Base-by-base conservation (phyloP, 2,329 filamentous ascomycete genomes). In the Verticillium nonalfalfae region DNA sequence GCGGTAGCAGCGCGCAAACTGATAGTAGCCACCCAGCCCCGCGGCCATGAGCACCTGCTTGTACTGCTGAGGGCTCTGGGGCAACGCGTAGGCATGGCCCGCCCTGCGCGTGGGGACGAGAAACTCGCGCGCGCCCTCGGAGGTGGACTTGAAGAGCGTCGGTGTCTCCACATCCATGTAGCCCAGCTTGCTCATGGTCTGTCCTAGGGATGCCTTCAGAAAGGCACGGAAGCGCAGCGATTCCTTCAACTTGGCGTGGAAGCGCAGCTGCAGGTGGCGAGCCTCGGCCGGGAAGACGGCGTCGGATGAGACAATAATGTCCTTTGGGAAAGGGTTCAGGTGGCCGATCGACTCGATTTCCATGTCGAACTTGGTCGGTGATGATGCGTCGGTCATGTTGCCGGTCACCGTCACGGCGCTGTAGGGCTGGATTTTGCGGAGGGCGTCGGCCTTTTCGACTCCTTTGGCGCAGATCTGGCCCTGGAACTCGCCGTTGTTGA, bases 21-120 rank as follows among this genome's bases (percentile, higher is more conserved):
- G 95, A 74, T 89, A 96, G 73, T 99, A 99, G 50, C 84, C 85
- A 1, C 82, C 78, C 11, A 97, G 84, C 0, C 94, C 94, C 63
- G 90, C 90, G 0, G 93, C 91, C 93, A 99, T 98, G 52, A 99
- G 83, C 1, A 97, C 91, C 77, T 99, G 95, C 77, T 99, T 99
- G 73, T 98, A 99, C 74, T 99, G 95, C 73, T 99, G 95, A 0
- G 95, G 95, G 66, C 94, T 98, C 73, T 99, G 96, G 0, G 93
- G 93, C 21, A 99, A 79, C 9, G 95, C 95, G 74, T 98, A 99
- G 3, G 91, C 93, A 63, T 87, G 78, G 0, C 91, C 92, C 1
- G 81, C 82, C 39, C 82, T 84, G 34, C 95, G 82, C 1, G 93
- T 96, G 0, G 95, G 95, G 4, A 99, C 94, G 6, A 99, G 75